A percentile compares a stretch with the other conserved stretches of the same genome.
Evolutionary conservation across 2,329 filamentous ascomycete species (phyloP).

Genomic region (Lecanoromycetidae sp.): DNA sequence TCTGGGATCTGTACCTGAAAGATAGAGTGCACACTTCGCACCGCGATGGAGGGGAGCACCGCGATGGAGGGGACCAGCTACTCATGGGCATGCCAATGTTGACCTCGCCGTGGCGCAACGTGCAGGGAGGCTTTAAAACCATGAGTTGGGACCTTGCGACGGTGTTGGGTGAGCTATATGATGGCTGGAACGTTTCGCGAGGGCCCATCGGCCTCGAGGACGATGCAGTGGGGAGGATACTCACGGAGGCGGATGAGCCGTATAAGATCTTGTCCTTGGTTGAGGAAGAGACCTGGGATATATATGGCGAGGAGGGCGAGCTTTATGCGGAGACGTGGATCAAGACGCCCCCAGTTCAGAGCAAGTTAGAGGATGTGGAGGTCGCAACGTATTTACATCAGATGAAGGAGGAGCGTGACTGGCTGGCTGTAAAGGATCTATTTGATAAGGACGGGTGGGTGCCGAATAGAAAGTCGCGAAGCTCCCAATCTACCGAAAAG

Average conservation of each 20-base stretch:
- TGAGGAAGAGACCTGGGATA: not conserved
- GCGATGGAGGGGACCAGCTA: not conserved
- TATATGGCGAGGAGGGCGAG: not conserved
- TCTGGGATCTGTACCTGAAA: not conserved
- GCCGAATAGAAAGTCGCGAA: not conserved
- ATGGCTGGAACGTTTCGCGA: not conserved
- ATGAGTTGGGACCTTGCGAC: conserved; percentile 1
- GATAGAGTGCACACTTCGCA: not conserved
- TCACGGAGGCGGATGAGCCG: not conserved
- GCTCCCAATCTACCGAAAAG: too few relatives aligned
- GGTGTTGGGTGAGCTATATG: not conserved
- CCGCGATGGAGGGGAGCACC: too few relatives aligned
- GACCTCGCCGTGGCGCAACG: not conserved
- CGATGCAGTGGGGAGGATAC: not conserved
- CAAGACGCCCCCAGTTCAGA: not conserved
- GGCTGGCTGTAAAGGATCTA: not conserved
- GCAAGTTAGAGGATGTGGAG: not conserved
- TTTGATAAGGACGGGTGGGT: not conserved
- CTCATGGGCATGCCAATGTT: not conserved
- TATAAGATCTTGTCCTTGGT: not conserved
- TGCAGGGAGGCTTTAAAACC: conserved; percentile 7
- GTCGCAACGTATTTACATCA: conserved; percentile 3
- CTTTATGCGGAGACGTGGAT: not conserved
- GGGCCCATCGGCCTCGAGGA: not conserved
- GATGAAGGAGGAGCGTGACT: conserved; percentile 3